phyloP scores from a whole-genome alignment of 2,329 filamentous ascomycete genomes.

The Monosporascus sp. region DNA sequence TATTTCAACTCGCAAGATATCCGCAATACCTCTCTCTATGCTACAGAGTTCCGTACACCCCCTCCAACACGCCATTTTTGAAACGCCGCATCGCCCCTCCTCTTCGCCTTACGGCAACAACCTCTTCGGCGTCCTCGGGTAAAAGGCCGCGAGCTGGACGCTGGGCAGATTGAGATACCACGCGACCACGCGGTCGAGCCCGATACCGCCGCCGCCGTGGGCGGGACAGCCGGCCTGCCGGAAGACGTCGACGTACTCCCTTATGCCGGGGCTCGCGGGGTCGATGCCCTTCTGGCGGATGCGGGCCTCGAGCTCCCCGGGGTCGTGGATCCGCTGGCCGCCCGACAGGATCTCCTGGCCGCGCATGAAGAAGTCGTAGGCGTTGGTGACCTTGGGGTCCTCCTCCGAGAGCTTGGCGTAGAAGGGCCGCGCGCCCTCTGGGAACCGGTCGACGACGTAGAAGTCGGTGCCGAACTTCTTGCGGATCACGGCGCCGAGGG shows the following conservation, averaged over 20 bases:
- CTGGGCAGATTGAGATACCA: slow-evolving; percentile 57
- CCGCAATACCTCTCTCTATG: too few species aligned
- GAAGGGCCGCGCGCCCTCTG: slow-evolving; percentile 80
- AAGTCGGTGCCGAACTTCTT: slow-evolving; percentile 93
- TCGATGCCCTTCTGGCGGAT: slow-evolving; percentile 79
- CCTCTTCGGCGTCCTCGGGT: slow-evolving; percentile 57
- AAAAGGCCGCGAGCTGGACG: slow-evolving; percentile 54
- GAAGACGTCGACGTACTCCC: slow-evolving; percentile 86
- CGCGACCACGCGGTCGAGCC: slow-evolving; percentile 78
- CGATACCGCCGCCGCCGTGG: slow-evolving; percentile 85
- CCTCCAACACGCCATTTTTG: too few species aligned
- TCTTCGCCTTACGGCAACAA: slow-evolving; percentile 40
- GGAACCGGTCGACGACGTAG: slow-evolving; percentile 96
- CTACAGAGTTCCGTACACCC: too few species aligned
- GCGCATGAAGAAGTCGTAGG: slow-evolving; percentile 74
- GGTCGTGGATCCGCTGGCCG: slow-evolving; percentile 85
- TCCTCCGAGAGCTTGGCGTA: slow-evolving; percentile 67
- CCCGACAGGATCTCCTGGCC: slow-evolving; percentile 91
- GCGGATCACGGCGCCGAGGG: slow-evolving; percentile 79
- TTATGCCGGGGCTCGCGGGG: slow-evolving; percentile 68
- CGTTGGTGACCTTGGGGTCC: slow-evolving; percentile 51
- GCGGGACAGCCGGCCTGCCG: slow-evolving; percentile 77
- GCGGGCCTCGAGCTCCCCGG: slow-evolving; percentile 68
- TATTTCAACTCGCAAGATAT: too few species aligned
- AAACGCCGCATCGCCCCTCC: too few species aligned